Percentiles rank a stretch among this genome's conserved stretches.
These are phyloP conservation scores for Tremellales sp. DNA, from an alignment of 1,284 basidiomycete genomes.

Conservation along the genomic window DNA sequence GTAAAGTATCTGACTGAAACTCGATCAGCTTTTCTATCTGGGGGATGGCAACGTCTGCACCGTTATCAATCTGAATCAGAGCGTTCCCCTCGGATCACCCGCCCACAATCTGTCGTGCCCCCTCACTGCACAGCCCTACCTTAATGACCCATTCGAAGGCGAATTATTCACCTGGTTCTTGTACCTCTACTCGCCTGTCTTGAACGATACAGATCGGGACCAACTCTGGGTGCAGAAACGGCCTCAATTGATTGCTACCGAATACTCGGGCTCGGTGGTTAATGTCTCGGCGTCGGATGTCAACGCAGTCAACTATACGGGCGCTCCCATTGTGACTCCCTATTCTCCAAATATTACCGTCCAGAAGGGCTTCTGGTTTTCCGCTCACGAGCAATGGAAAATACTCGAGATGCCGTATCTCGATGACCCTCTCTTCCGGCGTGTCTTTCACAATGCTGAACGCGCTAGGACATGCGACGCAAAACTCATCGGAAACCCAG, in stretches of 20 bases:
- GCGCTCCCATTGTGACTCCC: background rate
- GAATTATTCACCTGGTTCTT: constrained; percentile 7
- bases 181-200: constrained; percentile 4
- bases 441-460: constrained; percentile 9
- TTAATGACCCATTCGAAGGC: constrained; percentile 9
- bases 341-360: constrained; percentile 4
- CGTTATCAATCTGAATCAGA: constrained; percentile 4
- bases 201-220: background rate
- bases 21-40: constrained; percentile 6
- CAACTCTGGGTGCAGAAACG: background rate
- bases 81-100: background rate
- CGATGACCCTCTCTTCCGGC: constrained; percentile 1
- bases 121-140: no score
- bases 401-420: constrained; percentile 8
- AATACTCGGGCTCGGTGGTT: constrained; percentile 2
- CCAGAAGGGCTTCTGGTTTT: constrained; percentile 10
- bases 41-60: constrained; percentile 2
- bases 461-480: constrained; percentile 7
- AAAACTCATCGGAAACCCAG: constrained; percentile 3
- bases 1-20: background rate
- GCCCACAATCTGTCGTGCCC: no score
- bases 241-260: constrained; percentile 2
- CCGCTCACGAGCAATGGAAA: constrained; percentile 8
- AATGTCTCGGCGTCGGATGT: background rate
- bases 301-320: constrained; percentile 1